A percentile compares a stretch with the other conserved stretches of the same genome.
Evolutionary conservation across 2,329 filamentous ascomycete species (phyloP).

Genomic region (Blastomyces silverae): DNA sequence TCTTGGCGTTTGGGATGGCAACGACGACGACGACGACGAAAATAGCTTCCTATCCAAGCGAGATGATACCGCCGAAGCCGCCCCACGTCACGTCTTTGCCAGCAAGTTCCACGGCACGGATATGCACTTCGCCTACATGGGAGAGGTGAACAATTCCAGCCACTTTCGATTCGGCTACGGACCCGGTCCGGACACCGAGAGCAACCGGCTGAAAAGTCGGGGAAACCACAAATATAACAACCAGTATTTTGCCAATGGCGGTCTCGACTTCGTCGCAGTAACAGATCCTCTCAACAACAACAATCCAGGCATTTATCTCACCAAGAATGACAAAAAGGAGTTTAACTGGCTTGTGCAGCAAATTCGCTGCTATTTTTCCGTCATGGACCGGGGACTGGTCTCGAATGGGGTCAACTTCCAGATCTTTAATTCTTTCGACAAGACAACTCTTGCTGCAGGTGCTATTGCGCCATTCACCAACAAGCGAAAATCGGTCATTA

Average conservation of each 20-base stretch:
- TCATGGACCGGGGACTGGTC: background rate
- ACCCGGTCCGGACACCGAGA: background rate
- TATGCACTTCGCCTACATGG: slow-evolving; percentile 1
- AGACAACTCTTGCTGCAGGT: background rate
- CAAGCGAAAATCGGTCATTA: background rate
- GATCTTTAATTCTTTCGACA: background rate
- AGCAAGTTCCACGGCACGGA: background rate
- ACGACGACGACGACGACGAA: background rate
- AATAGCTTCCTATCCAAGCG: background rate
- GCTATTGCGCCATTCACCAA: slow-evolving; percentile 5
- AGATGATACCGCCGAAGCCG: background rate
- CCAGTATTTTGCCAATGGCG: slow-evolving; percentile 8
- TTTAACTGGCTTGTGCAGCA: slow-evolving; percentile 10
- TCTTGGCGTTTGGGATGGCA: background rate
- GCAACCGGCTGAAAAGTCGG: slow-evolving; percentile 6
- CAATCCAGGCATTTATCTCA: background rate
- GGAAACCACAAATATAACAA: slow-evolving; percentile 7
- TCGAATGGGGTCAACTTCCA: background rate
- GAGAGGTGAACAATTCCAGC: background rate
- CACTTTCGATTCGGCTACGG: background rate
- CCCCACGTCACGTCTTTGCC: background rate
- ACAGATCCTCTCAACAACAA: slow-evolving; percentile 1
- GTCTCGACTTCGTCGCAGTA: slow-evolving; percentile 3
- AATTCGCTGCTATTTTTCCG: slow-evolving; percentile 9
- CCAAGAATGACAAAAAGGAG: background rate